A percentile compares a stretch with the other conserved stretches of the same genome.
Conservation (phyloP, 352 stramenopile species). For the Thalassiosira livingstoniorum region DNA sequence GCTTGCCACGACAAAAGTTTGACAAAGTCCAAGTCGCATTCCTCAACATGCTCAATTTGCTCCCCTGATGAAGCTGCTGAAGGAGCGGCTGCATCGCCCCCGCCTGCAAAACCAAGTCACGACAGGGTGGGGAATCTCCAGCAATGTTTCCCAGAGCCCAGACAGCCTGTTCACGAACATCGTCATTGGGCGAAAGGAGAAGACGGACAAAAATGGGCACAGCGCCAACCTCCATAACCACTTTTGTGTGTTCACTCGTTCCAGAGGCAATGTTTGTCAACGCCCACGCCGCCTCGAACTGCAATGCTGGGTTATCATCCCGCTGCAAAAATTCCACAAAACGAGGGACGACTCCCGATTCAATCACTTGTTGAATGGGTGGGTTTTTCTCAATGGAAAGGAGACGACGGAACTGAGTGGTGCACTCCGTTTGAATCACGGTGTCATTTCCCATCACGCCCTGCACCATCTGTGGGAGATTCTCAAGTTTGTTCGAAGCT, state of each 20-base stretch:
- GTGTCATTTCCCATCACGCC: slow-evolving; percentile 93
- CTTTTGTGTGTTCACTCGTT: slow-evolving; percentile 96
- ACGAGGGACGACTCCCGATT: slow-evolving; percentile 96
- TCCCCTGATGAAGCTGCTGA: slow-evolving; percentile 94
- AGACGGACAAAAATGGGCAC: slow-evolving; percentile 98
- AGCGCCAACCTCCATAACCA: slow-evolving; percentile 96
- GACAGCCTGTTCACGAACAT: slow-evolving; percentile 95
- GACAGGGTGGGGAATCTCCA: slow-evolving; percentile 96
- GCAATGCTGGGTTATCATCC: slow-evolving; percentile 91
- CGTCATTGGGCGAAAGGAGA: slow-evolving; percentile 95
- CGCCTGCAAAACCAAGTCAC: slow-evolving; percentile 94
- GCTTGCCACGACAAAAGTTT: slow-evolving; percentile 98
- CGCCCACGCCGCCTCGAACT: slow-evolving; percentile 99
- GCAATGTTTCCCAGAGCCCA: slow-evolving; percentile 99
- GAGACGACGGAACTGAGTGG: slow-evolving; percentile 98
- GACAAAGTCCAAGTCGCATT: slow-evolving; percentile 99
- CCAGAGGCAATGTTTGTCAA: slow-evolving; percentile 99
- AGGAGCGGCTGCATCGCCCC: slow-evolving; percentile 95
- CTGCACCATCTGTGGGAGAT: slow-evolving; percentile 94
- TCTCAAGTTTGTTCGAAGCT: slow-evolving; percentile 87
- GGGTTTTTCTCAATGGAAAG: slow-evolving; percentile 99
- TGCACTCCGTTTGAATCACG: slow-evolving; percentile 93
- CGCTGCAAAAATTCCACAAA: slow-evolving; percentile 98
- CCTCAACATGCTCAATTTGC: slow-evolving; percentile 96
- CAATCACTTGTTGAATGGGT: slow-evolving; percentile 99